A percentile compares a stretch with the other conserved stretches of the same genome.
Evolutionary conservation across 768 basidiomycete species (phyloP).

Genomic region (Amylocystis lapponica): DNA sequence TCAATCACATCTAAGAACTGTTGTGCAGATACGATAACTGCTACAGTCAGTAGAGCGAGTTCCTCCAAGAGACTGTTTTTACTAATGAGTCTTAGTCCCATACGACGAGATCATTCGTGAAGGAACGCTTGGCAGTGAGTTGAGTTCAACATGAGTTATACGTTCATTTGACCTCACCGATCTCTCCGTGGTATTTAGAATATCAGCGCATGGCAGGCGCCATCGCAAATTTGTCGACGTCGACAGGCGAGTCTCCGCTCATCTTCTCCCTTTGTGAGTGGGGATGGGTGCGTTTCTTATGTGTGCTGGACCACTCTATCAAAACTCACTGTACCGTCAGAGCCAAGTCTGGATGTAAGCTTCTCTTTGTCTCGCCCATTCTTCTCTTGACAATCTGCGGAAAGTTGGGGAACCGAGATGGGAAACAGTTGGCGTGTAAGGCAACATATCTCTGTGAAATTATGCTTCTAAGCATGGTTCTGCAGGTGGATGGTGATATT

Average conservation of each 20-base stretch:
- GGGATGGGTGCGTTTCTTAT: slow-evolving; percentile 44
- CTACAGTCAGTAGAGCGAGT: slow-evolving; percentile 45
- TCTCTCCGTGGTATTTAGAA: slow-evolving; percentile 30
- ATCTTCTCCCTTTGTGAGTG: slow-evolving; percentile 62
- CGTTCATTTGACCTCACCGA: too few relatives aligned
- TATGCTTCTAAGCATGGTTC: background rate
- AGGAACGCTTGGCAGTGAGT: slow-evolving; percentile 21
- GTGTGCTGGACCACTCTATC: background rate
- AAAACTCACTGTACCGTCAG: background rate
- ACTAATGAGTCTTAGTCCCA: slow-evolving; percentile 8
- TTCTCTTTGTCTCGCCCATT: background rate
- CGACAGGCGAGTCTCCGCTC: slow-evolving; percentile 47
- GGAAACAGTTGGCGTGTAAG: slow-evolving; percentile 7
- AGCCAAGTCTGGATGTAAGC: slow-evolving; percentile 8
- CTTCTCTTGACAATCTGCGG: too few relatives aligned
- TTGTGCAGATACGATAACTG: slow-evolving; percentile 45
- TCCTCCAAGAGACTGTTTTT: too few relatives aligned
- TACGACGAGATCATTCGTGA: slow-evolving; percentile 12
- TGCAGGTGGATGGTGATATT: slow-evolving; percentile 3
- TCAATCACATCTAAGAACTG: background rate
- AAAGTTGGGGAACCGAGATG: slow-evolving; percentile 3
- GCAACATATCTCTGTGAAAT: background rate
- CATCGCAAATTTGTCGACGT: slow-evolving; percentile 41
- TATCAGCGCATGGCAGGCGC: slow-evolving; percentile 58
- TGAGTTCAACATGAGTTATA: too few relatives aligned